Percentiles rank a stretch among this genome's conserved stretches.
Evolutionary conservation across 495 filamentous ascomycete genomes (phyloP).

Genomic region (Pyronema domesticum): DNA sequence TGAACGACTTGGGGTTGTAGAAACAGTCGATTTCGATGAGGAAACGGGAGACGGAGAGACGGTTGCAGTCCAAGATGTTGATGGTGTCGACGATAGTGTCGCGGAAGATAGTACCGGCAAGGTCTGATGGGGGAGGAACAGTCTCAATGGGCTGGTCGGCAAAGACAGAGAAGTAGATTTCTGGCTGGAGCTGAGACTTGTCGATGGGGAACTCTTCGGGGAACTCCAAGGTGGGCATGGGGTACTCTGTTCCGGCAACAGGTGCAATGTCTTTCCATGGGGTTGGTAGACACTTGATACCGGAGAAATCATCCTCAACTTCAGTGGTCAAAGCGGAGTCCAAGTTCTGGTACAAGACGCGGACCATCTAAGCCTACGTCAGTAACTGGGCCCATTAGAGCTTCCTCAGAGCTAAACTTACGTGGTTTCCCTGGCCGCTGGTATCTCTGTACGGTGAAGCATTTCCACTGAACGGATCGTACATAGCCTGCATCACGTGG

Average conservation of each 20-base stretch:
- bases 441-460: constrained; percentile 21
- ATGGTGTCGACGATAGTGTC: constrained; percentile 86
- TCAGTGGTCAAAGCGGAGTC: constrained; percentile 8
- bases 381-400: not conserved
- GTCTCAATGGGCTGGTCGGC: constrained; percentile 58
- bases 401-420: constrained; percentile 2
- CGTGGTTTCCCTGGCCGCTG: constrained; percentile 16
- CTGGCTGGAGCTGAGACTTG: constrained; percentile 62
- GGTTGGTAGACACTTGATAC: constrained; percentile 41
- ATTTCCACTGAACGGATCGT: constrained; percentile 57
- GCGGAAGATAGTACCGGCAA: constrained; percentile 63
- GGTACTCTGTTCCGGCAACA: constrained; percentile 47
- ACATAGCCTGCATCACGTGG: constrained; percentile 61
- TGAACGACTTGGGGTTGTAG: constrained; percentile 71
- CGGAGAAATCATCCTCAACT: constrained; percentile 2
- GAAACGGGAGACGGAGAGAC: constrained; percentile 67
- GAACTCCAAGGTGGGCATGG: constrained; percentile 54
- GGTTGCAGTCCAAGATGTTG: constrained; percentile 83
- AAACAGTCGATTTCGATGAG: constrained; percentile 91
- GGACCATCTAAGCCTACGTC: constrained; percentile 10
- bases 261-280: constrained; percentile 37
- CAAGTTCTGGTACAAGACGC: constrained; percentile 16
- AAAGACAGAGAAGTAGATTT: constrained; percentile 87
- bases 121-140: constrained; percentile 56
- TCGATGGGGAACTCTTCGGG: constrained; percentile 60